Evolutionary conservation across 2,329 filamentous ascomycete species (phyloP).

Genomic region (Colletotrichum simmondsii): DNA sequence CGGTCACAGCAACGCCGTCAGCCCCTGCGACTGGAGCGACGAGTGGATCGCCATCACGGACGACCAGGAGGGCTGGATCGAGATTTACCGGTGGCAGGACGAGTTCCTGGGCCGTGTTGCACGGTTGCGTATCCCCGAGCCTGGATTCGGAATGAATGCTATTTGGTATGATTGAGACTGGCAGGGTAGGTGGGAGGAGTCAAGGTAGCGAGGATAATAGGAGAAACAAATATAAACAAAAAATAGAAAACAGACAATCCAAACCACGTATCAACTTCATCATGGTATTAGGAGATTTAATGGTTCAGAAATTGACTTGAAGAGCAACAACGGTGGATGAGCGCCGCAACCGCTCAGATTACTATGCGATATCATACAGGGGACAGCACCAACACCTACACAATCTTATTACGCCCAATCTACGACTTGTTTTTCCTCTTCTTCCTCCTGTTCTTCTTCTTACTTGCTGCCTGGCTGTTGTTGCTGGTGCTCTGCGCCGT

Average conservation of each 20-base stretch:
- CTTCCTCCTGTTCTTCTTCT: slow-evolving; percentile 51
- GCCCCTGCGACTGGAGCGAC: slow-evolving; percentile 84
- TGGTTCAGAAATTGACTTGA: too few relatives aligned
- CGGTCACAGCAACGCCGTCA: slow-evolving; percentile 89
- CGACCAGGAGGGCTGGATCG: slow-evolving; percentile 86
- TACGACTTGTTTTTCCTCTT: slow-evolving; percentile 49
- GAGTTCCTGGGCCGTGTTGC: slow-evolving; percentile 84
- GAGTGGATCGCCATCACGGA: slow-evolving; percentile 93
- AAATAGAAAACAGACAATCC: neutral
- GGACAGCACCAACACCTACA: neutral
- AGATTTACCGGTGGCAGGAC: slow-evolving; percentile 88
- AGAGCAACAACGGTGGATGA: neutral
- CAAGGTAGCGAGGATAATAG: neutral
- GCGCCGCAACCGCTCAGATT: slow-evolving; percentile 2
- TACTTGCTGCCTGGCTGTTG: slow-evolving; percentile 36
- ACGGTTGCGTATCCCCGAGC: slow-evolving; percentile 80
- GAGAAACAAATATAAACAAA: neutral
- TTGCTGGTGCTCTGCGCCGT: slow-evolving; percentile 24
- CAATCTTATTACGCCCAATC: neutral
- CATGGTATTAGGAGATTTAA: neutral
- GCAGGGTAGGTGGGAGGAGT: too few relatives aligned
- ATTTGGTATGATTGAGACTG: slow-evolving; percentile 80
- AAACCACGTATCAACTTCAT: too few relatives aligned
- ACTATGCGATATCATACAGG: slow-evolving; percentile 29
- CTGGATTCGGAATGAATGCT: slow-evolving; percentile 97